A percentile compares a stretch with the other conserved stretches of the same genome.
Evolutionary conservation across 495 filamentous ascomycete genomes (phyloP).

Genomic region (Penicillium antarcticum): DNA sequence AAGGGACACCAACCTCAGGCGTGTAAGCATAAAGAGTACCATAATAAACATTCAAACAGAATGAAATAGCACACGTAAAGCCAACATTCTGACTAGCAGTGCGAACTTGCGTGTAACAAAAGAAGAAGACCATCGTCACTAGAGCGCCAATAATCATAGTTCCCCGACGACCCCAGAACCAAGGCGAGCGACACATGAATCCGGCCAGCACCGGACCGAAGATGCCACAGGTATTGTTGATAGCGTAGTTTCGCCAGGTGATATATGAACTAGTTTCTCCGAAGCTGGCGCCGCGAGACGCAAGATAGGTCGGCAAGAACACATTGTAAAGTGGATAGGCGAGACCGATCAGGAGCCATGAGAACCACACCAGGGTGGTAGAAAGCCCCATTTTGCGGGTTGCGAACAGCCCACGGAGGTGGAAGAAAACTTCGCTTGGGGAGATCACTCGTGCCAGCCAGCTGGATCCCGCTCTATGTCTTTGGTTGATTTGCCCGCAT

Average conservation of each 20-base stretch:
- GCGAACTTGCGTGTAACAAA: slow-evolving; percentile 63
- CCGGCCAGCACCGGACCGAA: slow-evolving; percentile 64
- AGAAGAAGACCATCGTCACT: slow-evolving; percentile 64
- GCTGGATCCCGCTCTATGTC: slow-evolving; percentile 29
- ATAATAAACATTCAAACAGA: slow-evolving; percentile 70
- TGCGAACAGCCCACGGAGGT: slow-evolving; percentile 61
- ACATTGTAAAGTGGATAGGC: slow-evolving; percentile 70
- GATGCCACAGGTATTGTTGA: slow-evolving; percentile 62
- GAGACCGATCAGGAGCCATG: slow-evolving; percentile 67
- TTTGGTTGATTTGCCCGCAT: slow-evolving; percentile 13
- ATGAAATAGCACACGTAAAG: slow-evolving; percentile 63
- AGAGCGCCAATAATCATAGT: slow-evolving; percentile 66
- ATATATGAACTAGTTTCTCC: slow-evolving; percentile 47
- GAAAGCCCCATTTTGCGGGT: slow-evolving; percentile 59
- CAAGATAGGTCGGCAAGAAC: slow-evolving; percentile 55
- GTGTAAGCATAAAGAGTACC: slow-evolving; percentile 66
- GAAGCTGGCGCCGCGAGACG: slow-evolving; percentile 42
- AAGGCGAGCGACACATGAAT: slow-evolving; percentile 54
- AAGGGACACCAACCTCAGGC: slow-evolving; percentile 31
- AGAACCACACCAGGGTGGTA: slow-evolving; percentile 64
- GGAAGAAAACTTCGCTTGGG: slow-evolving; percentile 47
- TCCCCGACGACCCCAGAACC: slow-evolving; percentile 56
- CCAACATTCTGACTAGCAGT: slow-evolving; percentile 58
- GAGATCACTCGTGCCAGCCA: slow-evolving; percentile 36
- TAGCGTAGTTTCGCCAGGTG: slow-evolving; percentile 69